Base-by-base conservation (phyloP, 2,329 filamentous ascomycete genomes). In the Chaetomiaceae sp. region DNA sequence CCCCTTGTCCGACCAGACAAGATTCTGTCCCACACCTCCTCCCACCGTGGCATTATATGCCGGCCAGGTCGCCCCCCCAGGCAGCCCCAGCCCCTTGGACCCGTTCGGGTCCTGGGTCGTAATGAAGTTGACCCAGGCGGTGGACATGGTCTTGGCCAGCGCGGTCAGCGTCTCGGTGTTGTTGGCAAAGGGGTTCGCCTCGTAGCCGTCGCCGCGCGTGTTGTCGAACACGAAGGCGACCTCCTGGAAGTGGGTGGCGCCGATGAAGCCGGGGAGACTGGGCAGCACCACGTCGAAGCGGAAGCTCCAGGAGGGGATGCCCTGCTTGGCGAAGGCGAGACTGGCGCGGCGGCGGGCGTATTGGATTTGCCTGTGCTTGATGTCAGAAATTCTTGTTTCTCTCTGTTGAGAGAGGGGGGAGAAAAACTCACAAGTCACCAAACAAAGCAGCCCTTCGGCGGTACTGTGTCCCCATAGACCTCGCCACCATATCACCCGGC, bases 61-160 rank as follows among this genome's bases (percentile, higher is more conserved):
- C 3, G 47, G 47, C 47, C 47, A 49, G 14, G 37, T 19, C 25
- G 19, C 37, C 1, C 15, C 27, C 14, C 38, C 47, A 7, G 25
- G 47, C 17, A 49, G 38, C 5, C 36, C 25, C 22, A 48, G 15
- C 6, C 47, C 47, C 7, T 49, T 29, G 14, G 25, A 19, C 5
- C 47, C 47, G 29, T 49, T 49, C 7, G 47, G 47, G n/a, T 49
- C 47, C 25, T 42, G 37, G 12, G 25, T 27, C 17, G 47, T 49
- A 20, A 49, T 27, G 27, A 49, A 49, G 47, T 49, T 49, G 14
- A 49, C 19, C 47, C 47, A 49, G 9, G 37, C 37, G 5, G 47
- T 49, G 17, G 47, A 49, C 37, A 49, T 49, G 38, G 27, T 49
- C 20, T 42, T 40, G 27, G 47, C 47, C 14, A 49, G 47, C 37